A percentile compares a stretch with the other conserved stretches of the same genome.
Evolutionary conservation across 768 basidiomycete genomes (phyloP).

Genomic region (Leucocoprinus leucothites): DNA sequence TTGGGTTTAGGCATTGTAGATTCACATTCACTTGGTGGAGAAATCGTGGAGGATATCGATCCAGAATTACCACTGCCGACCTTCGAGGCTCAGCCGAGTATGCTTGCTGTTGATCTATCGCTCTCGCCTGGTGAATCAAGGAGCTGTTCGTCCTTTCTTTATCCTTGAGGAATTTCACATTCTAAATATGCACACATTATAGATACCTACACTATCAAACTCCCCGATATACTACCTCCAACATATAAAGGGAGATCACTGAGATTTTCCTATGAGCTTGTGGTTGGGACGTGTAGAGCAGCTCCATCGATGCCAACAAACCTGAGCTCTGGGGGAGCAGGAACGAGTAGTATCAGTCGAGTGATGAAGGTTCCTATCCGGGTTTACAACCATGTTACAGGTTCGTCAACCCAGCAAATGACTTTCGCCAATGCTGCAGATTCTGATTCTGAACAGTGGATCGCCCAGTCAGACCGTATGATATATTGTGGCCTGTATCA

Average conservation of each 20-base stretch:
- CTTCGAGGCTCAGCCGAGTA: conserved; percentile 78
- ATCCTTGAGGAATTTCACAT: not conserved
- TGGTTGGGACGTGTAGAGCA: conserved; percentile 84
- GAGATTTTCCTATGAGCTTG: conserved; percentile 84
- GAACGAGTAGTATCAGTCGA: conserved; percentile 55
- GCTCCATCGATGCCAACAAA: conserved; percentile 26
- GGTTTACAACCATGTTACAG: conserved; percentile 82
- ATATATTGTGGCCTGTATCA: conserved; percentile 75
- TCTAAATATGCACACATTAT: conserved; percentile 9
- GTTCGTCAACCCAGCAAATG: conserved; percentile 37
- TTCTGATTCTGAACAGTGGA: conserved; percentile 36
- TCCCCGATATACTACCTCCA: conserved; percentile 85
- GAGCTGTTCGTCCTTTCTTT: conserved; percentile 59
- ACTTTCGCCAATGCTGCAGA: not conserved
- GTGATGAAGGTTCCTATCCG: conserved; percentile 92
- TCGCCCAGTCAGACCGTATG: conserved; percentile 62
- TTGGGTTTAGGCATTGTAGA: conserved; percentile 19
- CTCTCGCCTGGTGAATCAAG: conserved; percentile 82
- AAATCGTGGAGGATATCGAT: conserved; percentile 31
- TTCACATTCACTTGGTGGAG: not conserved
- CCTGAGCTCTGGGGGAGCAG: conserved; percentile 26
- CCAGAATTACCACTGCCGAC: conserved; percentile 75
- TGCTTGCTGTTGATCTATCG: conserved; percentile 85
- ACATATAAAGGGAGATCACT: conserved; percentile 85
- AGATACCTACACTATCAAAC: conserved; percentile 78